Conservation (phyloP, 2,329 filamentous ascomycete genomes). For the Colletotrichum sp. region DNA sequence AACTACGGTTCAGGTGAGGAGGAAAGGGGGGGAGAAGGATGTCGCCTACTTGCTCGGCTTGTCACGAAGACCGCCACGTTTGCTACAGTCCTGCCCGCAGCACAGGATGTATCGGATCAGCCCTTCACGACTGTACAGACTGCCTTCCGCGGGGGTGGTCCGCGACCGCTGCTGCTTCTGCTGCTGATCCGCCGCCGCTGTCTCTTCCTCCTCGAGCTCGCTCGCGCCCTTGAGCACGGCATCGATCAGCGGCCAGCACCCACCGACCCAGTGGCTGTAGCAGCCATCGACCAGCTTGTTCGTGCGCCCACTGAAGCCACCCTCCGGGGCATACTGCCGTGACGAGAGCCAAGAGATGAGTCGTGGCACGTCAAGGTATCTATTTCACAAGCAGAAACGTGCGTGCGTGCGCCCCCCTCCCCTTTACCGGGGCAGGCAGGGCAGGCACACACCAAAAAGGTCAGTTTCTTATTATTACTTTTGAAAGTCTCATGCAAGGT, state of each 20-base stretch:
- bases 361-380: slow-evolving; percentile 76
- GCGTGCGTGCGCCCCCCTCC: slow-evolving; percentile 28
- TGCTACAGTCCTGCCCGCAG: slow-evolving; percentile 79
- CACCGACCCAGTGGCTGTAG: slow-evolving; percentile 97
- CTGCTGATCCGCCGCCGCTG: slow-evolving; percentile 22
- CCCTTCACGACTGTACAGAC: slow-evolving; percentile 81
- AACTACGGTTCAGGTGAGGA: no score
- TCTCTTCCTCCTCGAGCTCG: slow-evolving; percentile 23
- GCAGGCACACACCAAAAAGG: background rate
- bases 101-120: slow-evolving; percentile 87
- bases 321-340: slow-evolving; percentile 88
- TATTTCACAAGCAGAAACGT: slow-evolving; percentile 36
- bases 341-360: slow-evolving; percentile 89
- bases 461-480: background rate
- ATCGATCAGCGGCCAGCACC: slow-evolving; percentile 91
- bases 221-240: slow-evolving; percentile 69
- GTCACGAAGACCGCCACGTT: slow-evolving; percentile 83
- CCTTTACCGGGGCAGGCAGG: background rate
- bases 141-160: slow-evolving; percentile 34
- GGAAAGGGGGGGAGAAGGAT: background rate
- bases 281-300: slow-evolving; percentile 99
- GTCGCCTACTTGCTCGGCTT: slow-evolving; percentile 80
- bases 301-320: slow-evolving; percentile 90
- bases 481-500: background rate
- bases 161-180: slow-evolving; percentile 26